Percentiles rank a stretch among this genome's conserved stretches.
Evolutionary conservation across 2,329 filamentous ascomycete genomes (phyloP).

Genomic region (Diaporthe vexans): DNA sequence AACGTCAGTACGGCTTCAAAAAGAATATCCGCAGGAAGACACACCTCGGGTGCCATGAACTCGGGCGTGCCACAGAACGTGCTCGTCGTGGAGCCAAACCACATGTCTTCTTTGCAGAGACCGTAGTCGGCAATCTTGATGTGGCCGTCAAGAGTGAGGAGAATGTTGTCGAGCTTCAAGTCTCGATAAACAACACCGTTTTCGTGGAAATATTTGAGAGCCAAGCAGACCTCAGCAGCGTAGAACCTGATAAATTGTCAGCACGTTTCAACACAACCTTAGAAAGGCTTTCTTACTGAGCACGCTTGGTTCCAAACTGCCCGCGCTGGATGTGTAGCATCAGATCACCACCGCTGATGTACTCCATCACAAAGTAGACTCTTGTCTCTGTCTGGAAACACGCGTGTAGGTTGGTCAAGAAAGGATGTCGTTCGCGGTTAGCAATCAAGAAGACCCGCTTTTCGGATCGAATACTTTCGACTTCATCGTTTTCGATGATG

Average conservation of each 20-base stretch:
- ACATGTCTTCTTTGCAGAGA: conserved; percentile 99
- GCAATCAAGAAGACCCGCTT: conserved; percentile 98
- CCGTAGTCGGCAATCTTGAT: conserved; percentile 99
- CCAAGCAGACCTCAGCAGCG: conserved; percentile 95
- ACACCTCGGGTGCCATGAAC: conserved; percentile 98
- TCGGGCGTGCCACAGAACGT: conserved; percentile 99
- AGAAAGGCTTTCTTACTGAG: conserved; percentile 77
- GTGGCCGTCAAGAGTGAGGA: conserved; percentile 93
- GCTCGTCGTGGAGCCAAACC: conserved; percentile 96
- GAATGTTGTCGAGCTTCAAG: conserved; percentile 92
- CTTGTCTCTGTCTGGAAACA: conserved; percentile 99
- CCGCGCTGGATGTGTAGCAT: conserved; percentile 99
- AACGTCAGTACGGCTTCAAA: not conserved
- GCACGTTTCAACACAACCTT: not conserved
- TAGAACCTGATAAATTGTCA: conserved; percentile 79
- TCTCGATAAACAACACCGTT: conserved; percentile 99
- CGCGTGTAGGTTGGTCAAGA: conserved; percentile 93
- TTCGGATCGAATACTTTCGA: conserved; percentile 96
- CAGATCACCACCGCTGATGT: conserved; percentile 96
- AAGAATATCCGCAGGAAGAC: conserved; percentile 43
- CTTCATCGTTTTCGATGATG: conserved; percentile 99
- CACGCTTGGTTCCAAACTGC: conserved; percentile 94
- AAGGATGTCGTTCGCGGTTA: conserved; percentile 96
- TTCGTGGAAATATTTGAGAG: conserved; percentile 99
- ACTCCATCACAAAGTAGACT: conserved; percentile 99